phyloP scores from a whole-genome alignment of 23 red algal genomes.

The Gracilaria vermiculophylla region DNA sequence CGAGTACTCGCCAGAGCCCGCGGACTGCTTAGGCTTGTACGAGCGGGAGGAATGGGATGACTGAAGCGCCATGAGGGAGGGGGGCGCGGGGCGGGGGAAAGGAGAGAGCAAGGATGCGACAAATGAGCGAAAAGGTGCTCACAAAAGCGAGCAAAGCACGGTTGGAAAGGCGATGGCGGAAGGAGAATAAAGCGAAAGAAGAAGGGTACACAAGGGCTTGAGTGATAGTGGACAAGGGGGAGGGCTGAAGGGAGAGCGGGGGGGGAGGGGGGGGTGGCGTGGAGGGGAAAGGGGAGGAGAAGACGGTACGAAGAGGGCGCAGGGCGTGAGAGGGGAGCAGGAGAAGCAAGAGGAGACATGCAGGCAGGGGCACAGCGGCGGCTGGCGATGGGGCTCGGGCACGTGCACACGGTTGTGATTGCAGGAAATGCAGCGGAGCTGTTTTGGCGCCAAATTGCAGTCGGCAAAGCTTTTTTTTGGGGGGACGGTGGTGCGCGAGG shows the following conservation, averaged over 20 bases:
- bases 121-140: neutral
- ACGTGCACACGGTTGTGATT: slow-evolving; percentile 45
- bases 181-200: neutral
- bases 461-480: slow-evolving; percentile 10
- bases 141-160: neutral
- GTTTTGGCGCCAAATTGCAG: slow-evolving; percentile 46
- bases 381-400: slow-evolving; percentile 35
- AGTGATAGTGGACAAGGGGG: neutral
- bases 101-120: neutral
- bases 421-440: slow-evolving; percentile 3
- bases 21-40: slow-evolving; percentile 25
- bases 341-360: neutral
- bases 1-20: slow-evolving; percentile 66
- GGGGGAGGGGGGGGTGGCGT: neutral
- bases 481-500: neutral
- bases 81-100: neutral
- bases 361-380: slow-evolving; percentile 4
- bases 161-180: neutral
- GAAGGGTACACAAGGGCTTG: neutral
- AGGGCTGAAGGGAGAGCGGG: neutral
- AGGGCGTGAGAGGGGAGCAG: neutral
- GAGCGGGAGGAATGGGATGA: neutral
- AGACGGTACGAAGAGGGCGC: neutral
- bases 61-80: slow-evolving; percentile 12
- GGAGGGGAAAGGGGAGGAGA: neutral